Conservation (phyloP, 78 protist genomes). For the Speleostelium caveatum region DNA sequence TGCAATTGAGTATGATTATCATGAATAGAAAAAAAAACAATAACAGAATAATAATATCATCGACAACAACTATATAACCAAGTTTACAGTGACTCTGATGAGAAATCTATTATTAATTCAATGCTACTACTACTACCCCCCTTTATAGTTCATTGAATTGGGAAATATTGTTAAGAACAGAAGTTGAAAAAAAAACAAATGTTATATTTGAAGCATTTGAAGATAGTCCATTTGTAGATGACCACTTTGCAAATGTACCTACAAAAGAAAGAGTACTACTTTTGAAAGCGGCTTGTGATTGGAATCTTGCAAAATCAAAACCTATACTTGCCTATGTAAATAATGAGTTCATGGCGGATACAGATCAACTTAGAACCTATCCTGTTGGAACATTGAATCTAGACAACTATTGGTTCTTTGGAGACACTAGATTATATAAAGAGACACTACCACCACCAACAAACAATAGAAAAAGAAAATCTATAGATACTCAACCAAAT, state of each 20-base stretch:
- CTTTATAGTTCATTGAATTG: slow-evolving; percentile 18
- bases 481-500: neutral
- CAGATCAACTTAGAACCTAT: slow-evolving; percentile 12
- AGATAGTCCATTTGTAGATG: slow-evolving; percentile 10
- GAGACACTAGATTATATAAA: slow-evolving; percentile 47
- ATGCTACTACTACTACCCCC: too few relatives aligned
- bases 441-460: slow-evolving; percentile 15
- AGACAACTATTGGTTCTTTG: slow-evolving; percentile 37
- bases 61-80: too few relatives aligned
- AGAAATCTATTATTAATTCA: too few relatives aligned
- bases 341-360: neutral
- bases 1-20: too few relatives aligned
- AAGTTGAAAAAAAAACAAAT: slow-evolving; percentile 25
- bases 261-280: slow-evolving; percentile 16
- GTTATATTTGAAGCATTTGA: neutral
- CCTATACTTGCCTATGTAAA: neutral
- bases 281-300: slow-evolving; percentile 46
- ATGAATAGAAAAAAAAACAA: too few relatives aligned
- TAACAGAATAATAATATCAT: too few relatives aligned
- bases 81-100: too few relatives aligned
- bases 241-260: slow-evolving; percentile 9
- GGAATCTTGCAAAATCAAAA: slow-evolving; percentile 27
- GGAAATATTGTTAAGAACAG: slow-evolving; percentile 23
- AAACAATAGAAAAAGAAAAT: neutral
- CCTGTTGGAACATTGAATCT: slow-evolving; percentile 22